Conservation (phyloP, 306 rosid genomes). For the Dryas octopetala region DNA sequence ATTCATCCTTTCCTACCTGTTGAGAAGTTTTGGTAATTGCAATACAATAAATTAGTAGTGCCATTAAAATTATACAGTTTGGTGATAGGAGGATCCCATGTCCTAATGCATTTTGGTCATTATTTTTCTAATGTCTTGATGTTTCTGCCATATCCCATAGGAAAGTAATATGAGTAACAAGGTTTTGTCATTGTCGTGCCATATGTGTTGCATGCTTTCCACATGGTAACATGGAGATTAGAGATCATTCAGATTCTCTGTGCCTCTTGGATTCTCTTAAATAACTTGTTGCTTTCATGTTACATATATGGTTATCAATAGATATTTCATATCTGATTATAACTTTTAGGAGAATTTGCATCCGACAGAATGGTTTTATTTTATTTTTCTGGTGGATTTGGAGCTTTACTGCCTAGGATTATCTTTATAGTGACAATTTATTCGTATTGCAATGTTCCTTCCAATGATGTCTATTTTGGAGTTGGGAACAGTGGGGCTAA, state of each 20-base stretch:
- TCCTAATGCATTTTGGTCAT: conserved; percentile 2
- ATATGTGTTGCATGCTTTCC: conserved; percentile 3
- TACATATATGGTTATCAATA: not conserved
- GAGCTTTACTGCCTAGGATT: not conserved
- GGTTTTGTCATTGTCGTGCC: not conserved
- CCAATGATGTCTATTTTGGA: not conserved
- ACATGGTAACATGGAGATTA: not conserved
- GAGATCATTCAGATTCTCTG: not conserved
- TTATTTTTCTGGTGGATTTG: not conserved
- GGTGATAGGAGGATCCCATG: not conserved
- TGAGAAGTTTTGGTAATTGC: not conserved
- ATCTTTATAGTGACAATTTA: not conserved
- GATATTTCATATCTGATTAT: not conserved
- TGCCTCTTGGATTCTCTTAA: not conserved
- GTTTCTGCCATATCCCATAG: not conserved
- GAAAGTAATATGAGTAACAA: not conserved
- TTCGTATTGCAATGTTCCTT: not conserved
- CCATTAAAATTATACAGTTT: not conserved
- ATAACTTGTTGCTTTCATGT: not conserved
- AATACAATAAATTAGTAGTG: not conserved
- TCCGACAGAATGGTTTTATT: too few species aligned
- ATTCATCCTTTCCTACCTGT: not conserved
- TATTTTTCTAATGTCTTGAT: conserved; percentile 3
- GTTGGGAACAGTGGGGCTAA: not conserved
- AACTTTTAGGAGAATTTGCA: too few species aligned